These are phyloP conservation scores for Meripilus lineatus DNA, from an alignment of 1,284 basidiomycete species.

Conservation along the genomic window DNA sequence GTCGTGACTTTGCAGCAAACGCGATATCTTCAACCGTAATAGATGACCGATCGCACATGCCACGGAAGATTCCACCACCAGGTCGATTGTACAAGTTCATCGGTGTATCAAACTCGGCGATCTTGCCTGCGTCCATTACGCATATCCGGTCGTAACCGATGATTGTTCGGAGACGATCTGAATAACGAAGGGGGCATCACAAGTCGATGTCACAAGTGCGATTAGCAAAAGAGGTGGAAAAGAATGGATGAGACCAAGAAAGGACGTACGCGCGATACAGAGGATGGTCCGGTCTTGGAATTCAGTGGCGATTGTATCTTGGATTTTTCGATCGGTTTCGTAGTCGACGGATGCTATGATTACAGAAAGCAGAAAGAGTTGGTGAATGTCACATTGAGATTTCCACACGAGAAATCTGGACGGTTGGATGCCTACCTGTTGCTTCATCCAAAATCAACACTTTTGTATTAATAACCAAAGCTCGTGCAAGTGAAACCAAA, in stretches of 20 bases:
- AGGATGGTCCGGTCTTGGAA: conserved; percentile 78
- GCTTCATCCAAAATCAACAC: conserved; percentile 80
- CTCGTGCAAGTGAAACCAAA: conserved; percentile 77
- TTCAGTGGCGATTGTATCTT: conserved; percentile 81
- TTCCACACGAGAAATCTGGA: conserved; percentile 5
- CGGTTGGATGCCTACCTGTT: conserved; percentile 34
- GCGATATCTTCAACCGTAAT: conserved; percentile 66
- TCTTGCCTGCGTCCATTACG: conserved; percentile 67
- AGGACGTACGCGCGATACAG: conserved; percentile 67
- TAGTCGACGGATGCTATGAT: conserved; percentile 68
- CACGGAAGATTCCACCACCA: conserved; percentile 57
- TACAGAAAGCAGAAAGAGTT: conserved; percentile 5
- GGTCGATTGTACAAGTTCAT: conserved; percentile 50
- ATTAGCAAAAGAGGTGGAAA: neutral
- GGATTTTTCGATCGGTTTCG: conserved; percentile 81
- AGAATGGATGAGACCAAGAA: neutral
- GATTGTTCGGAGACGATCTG: conserved; percentile 72
- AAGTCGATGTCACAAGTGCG: neutral
- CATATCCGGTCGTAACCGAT: conserved; percentile 74
- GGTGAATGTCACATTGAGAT: neutral
- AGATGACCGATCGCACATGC: conserved; percentile 69
- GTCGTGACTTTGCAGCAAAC: conserved; percentile 29
- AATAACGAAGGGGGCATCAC: neutral
- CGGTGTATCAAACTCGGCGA: conserved; percentile 73
- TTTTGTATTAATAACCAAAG: conserved; percentile 73